Conservation (phyloP, 139 green algal species). For the Astrephomene gubernaculifera region DNA sequence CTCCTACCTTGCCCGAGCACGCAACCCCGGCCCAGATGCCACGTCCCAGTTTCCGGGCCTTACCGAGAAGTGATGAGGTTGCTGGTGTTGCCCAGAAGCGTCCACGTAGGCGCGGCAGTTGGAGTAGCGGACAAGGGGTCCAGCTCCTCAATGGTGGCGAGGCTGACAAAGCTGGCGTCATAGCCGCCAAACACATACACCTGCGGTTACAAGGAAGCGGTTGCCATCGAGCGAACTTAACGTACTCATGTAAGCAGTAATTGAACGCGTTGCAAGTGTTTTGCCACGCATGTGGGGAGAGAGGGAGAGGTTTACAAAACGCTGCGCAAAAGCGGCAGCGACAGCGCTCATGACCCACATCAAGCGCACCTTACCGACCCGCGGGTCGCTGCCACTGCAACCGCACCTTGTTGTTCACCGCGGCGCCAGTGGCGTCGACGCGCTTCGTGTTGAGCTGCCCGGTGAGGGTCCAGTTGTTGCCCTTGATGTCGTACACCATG, state of each 20-base stretch:
- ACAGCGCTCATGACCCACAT: no score
- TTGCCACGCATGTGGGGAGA: no score
- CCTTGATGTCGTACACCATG: conserved; percentile 11
- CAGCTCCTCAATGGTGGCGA: conserved; percentile 50
- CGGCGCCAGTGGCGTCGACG: conserved; percentile 58
- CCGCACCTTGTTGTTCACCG: conserved; percentile 49
- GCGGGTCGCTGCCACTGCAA: no score
- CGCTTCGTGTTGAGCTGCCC: conserved; percentile 29
- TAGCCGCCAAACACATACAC: conserved; percentile 56
- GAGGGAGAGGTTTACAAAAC: no score
- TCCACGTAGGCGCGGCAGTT: conserved; percentile 40
- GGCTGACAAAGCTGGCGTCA: conserved; percentile 34
- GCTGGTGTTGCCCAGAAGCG: neutral
- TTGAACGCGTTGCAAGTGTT: no score
- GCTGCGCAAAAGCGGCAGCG: no score
- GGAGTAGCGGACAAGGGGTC: conserved; percentile 49
- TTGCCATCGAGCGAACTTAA: no score
- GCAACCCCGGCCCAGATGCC: no score
- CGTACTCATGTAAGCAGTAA: no score
- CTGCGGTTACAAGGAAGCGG: conserved; percentile 11
- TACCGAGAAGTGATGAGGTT: neutral
- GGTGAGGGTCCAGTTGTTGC: neutral
- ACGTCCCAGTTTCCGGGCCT: no score
- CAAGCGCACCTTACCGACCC: no score
- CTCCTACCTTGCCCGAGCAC: no score